Evolutionary conservation across 768 basidiomycete species (phyloP).

Genomic region (Boletus reticulatus): DNA sequence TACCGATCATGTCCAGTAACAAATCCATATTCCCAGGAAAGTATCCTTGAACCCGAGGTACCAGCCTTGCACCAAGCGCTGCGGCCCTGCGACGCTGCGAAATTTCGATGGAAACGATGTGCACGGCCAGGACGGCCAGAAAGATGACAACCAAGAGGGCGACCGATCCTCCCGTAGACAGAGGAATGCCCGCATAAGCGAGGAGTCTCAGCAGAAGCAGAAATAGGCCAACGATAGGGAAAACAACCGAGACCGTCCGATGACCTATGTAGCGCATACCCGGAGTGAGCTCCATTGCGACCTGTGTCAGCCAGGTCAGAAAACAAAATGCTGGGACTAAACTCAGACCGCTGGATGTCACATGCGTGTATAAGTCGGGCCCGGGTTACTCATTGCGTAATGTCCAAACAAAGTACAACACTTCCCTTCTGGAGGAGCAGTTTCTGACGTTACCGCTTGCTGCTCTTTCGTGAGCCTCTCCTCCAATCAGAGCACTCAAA

Average conservation of each 20-base stretch:
- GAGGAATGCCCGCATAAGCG: conserved; percentile 6
- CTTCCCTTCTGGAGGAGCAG: no score
- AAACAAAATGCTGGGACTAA: neutral
- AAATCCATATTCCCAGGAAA: conserved; percentile 37
- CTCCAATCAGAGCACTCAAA: no score
- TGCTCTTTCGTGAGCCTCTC: no score
- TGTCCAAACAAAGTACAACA: no score
- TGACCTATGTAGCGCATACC: conserved; percentile 24
- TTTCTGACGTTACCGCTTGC: no score
- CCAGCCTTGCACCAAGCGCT: conserved; percentile 23
- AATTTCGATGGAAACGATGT: neutral
- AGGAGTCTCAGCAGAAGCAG: conserved; percentile 13
- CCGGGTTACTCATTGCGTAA: no score
- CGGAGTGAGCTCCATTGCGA: conserved; percentile 19
- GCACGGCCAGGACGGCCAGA: neutral
- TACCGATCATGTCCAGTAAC: conserved; percentile 19
- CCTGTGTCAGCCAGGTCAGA: neutral
- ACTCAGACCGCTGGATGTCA: no score
- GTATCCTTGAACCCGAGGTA: conserved; percentile 33
- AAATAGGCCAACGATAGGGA: conserved; percentile 13
- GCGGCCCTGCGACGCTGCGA: conserved; percentile 20
- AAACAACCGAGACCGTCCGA: conserved; percentile 6
- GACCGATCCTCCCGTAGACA: conserved; percentile 3
- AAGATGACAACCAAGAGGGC: conserved; percentile 3
- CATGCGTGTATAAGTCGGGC: no score